Evolutionary conservation across 73 alveolate species (phyloP), one percentile per base, ranked within the genome.

Genomic region (Tetrahymena thermophila): DNA sequence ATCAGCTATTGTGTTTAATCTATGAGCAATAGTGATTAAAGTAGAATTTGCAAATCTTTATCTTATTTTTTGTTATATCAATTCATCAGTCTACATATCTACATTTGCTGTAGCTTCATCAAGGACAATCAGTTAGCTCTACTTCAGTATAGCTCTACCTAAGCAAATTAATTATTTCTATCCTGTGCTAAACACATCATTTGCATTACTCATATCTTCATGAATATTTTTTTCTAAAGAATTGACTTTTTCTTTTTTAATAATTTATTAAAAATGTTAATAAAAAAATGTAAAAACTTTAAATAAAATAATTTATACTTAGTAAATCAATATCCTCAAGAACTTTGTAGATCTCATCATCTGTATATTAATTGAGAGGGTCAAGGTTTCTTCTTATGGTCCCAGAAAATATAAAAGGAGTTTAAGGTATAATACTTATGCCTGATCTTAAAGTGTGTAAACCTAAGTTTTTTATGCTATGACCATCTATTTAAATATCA

Each of bases 41-140:
- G 98, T 97, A 85, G 96, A 95, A 83, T 97, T 96, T 57, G 85
- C 31, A 84, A 97, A 97, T 94, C 94, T 96, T 85, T 37, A 43
- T 94, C 95, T 97, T 93, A 97, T 94, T 42, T 96, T 96, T 42
- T 43, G 85, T 94, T 97, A 37, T 4, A 97, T 97, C 34, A 97
- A 93, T 55, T 97, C 98, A 96, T 97, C 98, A 37, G 98, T 97
- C 50, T 94, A 89, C 96, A 95, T 96, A 85, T 97, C 98, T 17
- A 97, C 97, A 93, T 97, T 95, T 44, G 98, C 96, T 35, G 98
- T 97, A 23, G 98, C 98, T 89, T 97, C 98, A 97, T 97, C 98
- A 85, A 97, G 95, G 44, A 97, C 96, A 43, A 97, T 94, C 56
- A 96, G 84, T 94, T 98, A 96, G 93, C 95, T 98, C 85, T 96